A percentile compares a stretch with the other conserved stretches of the same genome.
Conservation (phyloP, 2,329 filamentous ascomycete species). For the Diaporthe eres region DNA sequence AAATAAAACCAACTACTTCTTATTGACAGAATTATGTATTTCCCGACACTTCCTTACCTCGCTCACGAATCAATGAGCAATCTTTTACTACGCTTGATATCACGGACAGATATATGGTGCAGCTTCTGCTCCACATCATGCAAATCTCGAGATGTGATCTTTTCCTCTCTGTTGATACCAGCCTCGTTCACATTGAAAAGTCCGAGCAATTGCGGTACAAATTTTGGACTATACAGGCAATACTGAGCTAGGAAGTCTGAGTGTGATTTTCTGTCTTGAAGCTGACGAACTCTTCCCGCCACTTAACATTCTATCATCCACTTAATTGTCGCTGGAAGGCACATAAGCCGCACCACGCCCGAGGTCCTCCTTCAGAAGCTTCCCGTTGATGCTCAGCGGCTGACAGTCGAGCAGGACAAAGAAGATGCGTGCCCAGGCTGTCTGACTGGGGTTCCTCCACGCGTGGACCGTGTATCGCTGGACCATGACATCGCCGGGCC, state of each 20-base stretch:
- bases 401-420: constrained; percentile 15
- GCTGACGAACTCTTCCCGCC: not conserved
- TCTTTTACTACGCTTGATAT: not conserved
- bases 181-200: no score
- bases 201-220: no score
- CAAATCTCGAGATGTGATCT: no score
- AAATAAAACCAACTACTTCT: not conserved
- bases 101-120: not conserved
- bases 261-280: not conserved
- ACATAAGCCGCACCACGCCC: not conserved
- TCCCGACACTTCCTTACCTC: not conserved
- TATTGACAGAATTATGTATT: not conserved
- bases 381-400: not conserved
- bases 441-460: constrained; percentile 1
- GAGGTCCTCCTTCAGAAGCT: not conserved
- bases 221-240: not conserved
- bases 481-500: not conserved
- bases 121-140: no score
- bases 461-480: constrained; percentile 1
- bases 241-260: no score
- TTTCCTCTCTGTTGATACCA: no score
- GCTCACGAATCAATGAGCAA: not conserved
- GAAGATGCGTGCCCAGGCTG: not conserved
- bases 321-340: not conserved
- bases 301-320: not conserved